Evolutionary conservation across 306 rosid genomes (phyloP).

Genomic region (Glycine soja): DNA sequence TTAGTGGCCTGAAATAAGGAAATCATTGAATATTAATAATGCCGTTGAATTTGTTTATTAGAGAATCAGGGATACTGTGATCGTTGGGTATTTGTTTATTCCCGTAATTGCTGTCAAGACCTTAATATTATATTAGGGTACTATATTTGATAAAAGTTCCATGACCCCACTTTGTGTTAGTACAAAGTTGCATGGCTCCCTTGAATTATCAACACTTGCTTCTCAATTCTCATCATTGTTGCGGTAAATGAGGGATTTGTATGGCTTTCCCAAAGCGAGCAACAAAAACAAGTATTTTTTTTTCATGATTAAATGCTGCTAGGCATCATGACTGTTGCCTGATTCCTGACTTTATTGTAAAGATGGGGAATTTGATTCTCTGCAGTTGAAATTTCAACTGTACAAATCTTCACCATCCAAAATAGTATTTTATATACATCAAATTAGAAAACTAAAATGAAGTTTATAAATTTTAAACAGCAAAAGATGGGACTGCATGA

Average conservation of each 20-base stretch:
- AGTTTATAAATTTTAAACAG: background rate
- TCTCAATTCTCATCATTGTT: background rate
- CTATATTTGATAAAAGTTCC: slow-evolving; percentile 18
- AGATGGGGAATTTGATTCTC: background rate
- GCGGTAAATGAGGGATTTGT: slow-evolving; percentile 4
- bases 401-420: background rate
- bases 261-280: background rate
- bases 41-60: slow-evolving; percentile 29
- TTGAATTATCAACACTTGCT: slow-evolving; percentile 3
- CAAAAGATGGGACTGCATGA: background rate
- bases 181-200: slow-evolving; percentile 26
- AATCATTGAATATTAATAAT: slow-evolving; percentile 33
- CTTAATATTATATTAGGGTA: slow-evolving; percentile 14
- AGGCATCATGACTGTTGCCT: slow-evolving; percentile 2
- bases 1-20: slow-evolving; percentile 29
- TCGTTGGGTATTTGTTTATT: background rate
- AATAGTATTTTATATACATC: background rate
- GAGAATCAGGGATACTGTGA: background rate
- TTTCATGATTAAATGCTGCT: slow-evolving; percentile 26
- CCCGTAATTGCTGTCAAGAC: background rate
- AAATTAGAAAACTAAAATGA: background rate
- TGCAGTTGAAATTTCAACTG: background rate
- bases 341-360: slow-evolving; percentile 28
- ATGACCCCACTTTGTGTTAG: slow-evolving; percentile 7
- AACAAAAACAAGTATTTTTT: background rate